Evolutionary conservation across 2,329 filamentous ascomycete genomes (phyloP), one percentile per base, ranked within the genome.

Genomic region (Aspergillus tanneri): DNA sequence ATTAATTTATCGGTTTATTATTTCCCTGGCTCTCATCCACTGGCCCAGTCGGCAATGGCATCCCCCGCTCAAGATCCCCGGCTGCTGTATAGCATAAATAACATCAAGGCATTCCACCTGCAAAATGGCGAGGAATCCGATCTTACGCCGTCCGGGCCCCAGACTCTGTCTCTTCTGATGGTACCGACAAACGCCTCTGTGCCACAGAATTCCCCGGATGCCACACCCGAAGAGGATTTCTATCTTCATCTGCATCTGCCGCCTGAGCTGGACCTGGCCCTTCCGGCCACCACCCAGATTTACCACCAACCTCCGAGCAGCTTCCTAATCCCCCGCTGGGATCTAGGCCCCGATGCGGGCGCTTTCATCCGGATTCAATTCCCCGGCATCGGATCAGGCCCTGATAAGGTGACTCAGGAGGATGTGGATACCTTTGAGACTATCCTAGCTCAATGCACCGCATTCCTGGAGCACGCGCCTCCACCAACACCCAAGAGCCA

Each of bases 401-500:
- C 76, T 7, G 67, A 66, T 25, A 77, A 81, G 25, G 86, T 88
- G 21, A 81, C 88, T 1, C 90, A 96, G 68, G 91, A 97, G 67
- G 92, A 96, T 67, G 79, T 95, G 34, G 90, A 96, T 66, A 97
- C 92, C 0, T 97, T 96, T 63, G 92, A 97, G 76, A 96, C 92
- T 3, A 97, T 97, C 56, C 79, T 97, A 42, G 92, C 92, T n/a
- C 90, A 97, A 72, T 97, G 92, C 71, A 97, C 92, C 2, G 89
- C 92, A 2, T 97, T 99, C 68, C 81, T 96, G 4, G 92, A 97
- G 70, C 84, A 90, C 36, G 86, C 88, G 8, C 77, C 85, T 32
- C 83, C 88, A 5, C 84, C 77, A 5, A 67, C 88, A 5, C 84
- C 77, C 5, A 67, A 70, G 46, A 57, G 65, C 40, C 57, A 67